Conservation (phyloP, 805 yeast species). For the Torulaspora microellipsoides region DNA sequence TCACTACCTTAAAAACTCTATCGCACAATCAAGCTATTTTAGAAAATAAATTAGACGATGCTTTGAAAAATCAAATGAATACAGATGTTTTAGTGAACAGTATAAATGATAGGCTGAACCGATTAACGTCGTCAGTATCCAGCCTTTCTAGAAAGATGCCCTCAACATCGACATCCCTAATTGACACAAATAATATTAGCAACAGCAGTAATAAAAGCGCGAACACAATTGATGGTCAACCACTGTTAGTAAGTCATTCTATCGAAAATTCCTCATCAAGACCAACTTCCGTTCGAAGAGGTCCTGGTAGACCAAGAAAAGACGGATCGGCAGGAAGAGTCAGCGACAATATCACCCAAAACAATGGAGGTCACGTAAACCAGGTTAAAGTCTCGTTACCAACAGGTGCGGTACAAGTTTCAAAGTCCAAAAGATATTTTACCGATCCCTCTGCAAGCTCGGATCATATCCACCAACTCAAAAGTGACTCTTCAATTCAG, state of each 20-base stretch:
- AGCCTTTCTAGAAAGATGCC: constrained; percentile 5
- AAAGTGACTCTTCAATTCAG: constrained; percentile 4
- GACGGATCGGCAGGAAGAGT: constrained; percentile 12
- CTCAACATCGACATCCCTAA: neutral
- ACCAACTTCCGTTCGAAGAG: constrained; percentile 21
- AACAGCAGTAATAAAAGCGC: neutral
- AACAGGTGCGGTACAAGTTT: constrained; percentile 24
- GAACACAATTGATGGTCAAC: neutral
- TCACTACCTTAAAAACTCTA: constrained; percentile 27
- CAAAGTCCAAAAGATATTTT: constrained; percentile 33
- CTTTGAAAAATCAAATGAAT: constrained; percentile 34
- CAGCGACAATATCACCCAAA: constrained; percentile 1
- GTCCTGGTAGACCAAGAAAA: constrained; percentile 36
- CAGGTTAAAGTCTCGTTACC: constrained; percentile 25
- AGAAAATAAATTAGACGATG: constrained; percentile 35
- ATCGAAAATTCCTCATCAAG: constrained; percentile 7
- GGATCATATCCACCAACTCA: constrained; percentile 1
- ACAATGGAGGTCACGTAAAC: constrained; percentile 5
- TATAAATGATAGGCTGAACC: constrained; percentile 22
- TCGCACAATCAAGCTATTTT: constrained; percentile 34
- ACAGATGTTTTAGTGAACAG: constrained; percentile 34
- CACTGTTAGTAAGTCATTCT: neutral
- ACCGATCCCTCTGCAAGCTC: constrained; percentile 23
- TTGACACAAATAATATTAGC: neutral
- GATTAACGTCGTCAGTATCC: constrained; percentile 8